Conservation (phyloP, 495 filamentous ascomycete genomes). For the Massariosphaeria phaeospora region DNA sequence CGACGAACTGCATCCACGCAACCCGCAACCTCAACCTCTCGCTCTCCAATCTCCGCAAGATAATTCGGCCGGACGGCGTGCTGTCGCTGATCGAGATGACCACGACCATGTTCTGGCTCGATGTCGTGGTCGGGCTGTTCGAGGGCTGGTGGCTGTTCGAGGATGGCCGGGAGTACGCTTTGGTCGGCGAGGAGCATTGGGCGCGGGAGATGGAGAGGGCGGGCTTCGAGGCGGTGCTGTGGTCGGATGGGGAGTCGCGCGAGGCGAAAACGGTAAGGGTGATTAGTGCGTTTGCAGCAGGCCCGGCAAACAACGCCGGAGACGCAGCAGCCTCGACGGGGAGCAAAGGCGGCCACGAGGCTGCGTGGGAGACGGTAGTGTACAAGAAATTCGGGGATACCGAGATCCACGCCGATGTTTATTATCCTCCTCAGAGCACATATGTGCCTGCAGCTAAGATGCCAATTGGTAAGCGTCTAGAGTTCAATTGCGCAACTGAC, state of each 20-base stretch:
- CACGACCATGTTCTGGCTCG: constrained; percentile 34
- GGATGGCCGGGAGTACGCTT: constrained; percentile 37
- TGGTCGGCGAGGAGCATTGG: constrained; percentile 11
- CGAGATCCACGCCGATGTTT: background rate
- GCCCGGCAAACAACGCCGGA: background rate
- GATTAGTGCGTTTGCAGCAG: background rate
- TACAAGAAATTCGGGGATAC: no score
- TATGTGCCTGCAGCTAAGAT: background rate
- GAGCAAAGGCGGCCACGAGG: no score
- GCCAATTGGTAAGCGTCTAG: background rate
- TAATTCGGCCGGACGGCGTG: constrained; percentile 3
- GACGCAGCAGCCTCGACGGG: no score
- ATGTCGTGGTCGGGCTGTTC: constrained; percentile 39
- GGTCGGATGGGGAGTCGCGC: background rate
- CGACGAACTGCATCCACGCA: constrained; percentile 47
- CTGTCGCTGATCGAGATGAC: constrained; percentile 19
- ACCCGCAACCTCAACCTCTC: constrained; percentile 37
- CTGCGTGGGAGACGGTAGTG: no score
- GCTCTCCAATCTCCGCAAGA: background rate
- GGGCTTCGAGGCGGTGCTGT: background rate
- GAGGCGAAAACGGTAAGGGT: background rate
- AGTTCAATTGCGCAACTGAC: background rate
- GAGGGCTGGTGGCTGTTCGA: constrained; percentile 43
- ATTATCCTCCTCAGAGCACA: background rate
- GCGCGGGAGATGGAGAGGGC: background rate